Evolutionary conservation across 306 rosid species (phyloP).

Genomic region (Glycine tomentella): DNA sequence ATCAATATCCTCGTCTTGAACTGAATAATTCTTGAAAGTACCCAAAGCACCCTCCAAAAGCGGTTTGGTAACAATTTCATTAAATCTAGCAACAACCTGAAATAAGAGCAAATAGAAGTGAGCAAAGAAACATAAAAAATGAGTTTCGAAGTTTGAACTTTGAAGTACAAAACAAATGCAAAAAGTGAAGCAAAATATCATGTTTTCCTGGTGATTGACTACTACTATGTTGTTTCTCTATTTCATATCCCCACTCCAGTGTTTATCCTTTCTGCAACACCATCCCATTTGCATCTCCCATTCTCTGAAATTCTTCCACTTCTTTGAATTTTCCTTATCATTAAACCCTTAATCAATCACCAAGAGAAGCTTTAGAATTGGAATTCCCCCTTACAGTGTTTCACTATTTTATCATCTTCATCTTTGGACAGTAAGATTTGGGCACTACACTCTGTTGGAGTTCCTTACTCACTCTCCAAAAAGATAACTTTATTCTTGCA

Average conservation of each 20-base stretch:
- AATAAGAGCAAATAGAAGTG: slow-evolving; percentile 29
- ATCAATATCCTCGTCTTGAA: slow-evolving; percentile 87
- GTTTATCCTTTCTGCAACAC: slow-evolving; percentile 13
- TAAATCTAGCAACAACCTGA: slow-evolving; percentile 95
- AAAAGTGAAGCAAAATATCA: slow-evolving; percentile 29
- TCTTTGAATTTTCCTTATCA: neutral
- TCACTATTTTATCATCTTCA: slow-evolving; percentile 21
- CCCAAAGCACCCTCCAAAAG: slow-evolving; percentile 92
- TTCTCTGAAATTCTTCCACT: neutral
- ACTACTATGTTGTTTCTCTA: slow-evolving; percentile 17
- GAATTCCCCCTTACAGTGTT: slow-evolving; percentile 17
- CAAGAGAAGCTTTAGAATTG: slow-evolving; percentile 10
- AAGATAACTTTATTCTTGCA: slow-evolving; percentile 2
- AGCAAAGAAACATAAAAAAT: slow-evolving; percentile 6
- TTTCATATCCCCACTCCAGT: neutral
- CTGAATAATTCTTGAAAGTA: slow-evolving; percentile 77
- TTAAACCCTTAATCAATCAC: slow-evolving; percentile 29
- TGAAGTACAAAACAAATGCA: slow-evolving; percentile 26
- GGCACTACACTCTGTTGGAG: slow-evolving; percentile 12
- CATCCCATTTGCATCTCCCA: slow-evolving; percentile 19
- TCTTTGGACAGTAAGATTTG: slow-evolving; percentile 17
- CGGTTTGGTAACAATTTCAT: slow-evolving; percentile 82
- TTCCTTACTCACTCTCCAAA: neutral
- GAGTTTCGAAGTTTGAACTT: neutral
- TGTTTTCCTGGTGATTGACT: slow-evolving; percentile 26